Base-by-base conservation (phyloP, 495 filamentous ascomycete species). In the Rusavskia elegans region DNA sequence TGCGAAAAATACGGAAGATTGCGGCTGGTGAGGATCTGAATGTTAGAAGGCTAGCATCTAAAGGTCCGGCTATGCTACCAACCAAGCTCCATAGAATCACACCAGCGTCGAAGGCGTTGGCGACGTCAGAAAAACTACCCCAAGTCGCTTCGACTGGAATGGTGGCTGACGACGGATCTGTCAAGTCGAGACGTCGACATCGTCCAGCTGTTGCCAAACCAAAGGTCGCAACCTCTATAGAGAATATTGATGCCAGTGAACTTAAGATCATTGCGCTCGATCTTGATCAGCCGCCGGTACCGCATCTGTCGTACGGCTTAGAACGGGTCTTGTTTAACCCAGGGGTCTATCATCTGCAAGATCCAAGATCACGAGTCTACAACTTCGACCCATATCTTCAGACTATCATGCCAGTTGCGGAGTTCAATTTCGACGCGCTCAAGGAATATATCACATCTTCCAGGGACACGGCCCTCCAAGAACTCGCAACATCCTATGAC, bases 351-450 rank as follows among this genome's bases (percentile, higher is more conserved):
- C 80, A 85, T 32, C 78, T 99, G 29, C 88, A 90, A 60, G 93
- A 97, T 61, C 84, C 85, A 21, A 76, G 86, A 49, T 89, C 93
- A 36, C 75, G 80, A 11, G 86, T 95, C 38, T 97, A 75, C 71
- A 97, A 97, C 62, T 97, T 97, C 61, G 89, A 97, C 60, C 92
- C 92, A 1, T 95, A 95, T 61, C 75, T 97, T 23, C 79, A 87
- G 48, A 76, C 76, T 50, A 90, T 97, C 61, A 94, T 95, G 87
- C 89, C 89, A 2, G 80, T 89, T 1, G 69, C 74, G 1, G 87
- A 97, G 63, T 97, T 99, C 55, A 86, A 99, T 61, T 97, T 94
- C 62, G 75, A 82, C 54, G 79, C 88, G 2, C 65, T 97, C 21
- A 86, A 85, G 63, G 68, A 77, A 25, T 97, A 92, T 60, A 78